Evolutionary conservation across 306 rosid genomes (phyloP), one percentile per base, ranked within the genome.

Genomic region (Malus fusca): DNA sequence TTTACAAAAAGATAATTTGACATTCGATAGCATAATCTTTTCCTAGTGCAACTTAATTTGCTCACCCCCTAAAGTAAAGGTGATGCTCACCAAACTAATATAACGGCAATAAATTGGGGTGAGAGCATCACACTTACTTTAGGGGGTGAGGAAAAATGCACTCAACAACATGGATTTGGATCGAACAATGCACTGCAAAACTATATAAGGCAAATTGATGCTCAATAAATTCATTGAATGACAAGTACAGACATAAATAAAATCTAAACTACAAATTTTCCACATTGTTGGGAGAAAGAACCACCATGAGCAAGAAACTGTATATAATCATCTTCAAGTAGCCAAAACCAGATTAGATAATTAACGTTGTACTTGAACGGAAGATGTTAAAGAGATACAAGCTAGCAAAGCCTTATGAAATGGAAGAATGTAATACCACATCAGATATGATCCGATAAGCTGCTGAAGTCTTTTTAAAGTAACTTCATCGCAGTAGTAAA

Each of bases 401-500:
- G 42, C 21, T 51, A 21, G 28, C 72, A 46, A 84, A 60, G 70
- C 75, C 66, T 55, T 72, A 30, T 73, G 81, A 23, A 75, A 15
- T 10, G 19, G 73, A 76, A 68, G 78, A 67, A 77, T 72, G 69
- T 71, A 56, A 59, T 66, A 64, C 81, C 84, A 18, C 48, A 77
- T n/a, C 58, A 66, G 48, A 79, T 43, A 82, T 33, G 73, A 40
- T 75, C 62, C 58, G 23, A 74, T 55, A 43, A 67, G 62, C 59
- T 13, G 62, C 59, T 71, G 67, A 75, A 73, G 81, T 71, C 35
- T 69, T 76, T 25, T 68, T 40, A 35, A 82, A 8, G 18, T 77
- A 72, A 72, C 73, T 55, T 89, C 88, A 91, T 51, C 69, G 79
- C 80, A 89, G 86, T 40, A 74, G 95, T 77, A 75, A 85, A 68